Evolutionary conservation across 495 filamentous ascomycete species (phyloP).

Genomic region (Penicillium waksmanii): DNA sequence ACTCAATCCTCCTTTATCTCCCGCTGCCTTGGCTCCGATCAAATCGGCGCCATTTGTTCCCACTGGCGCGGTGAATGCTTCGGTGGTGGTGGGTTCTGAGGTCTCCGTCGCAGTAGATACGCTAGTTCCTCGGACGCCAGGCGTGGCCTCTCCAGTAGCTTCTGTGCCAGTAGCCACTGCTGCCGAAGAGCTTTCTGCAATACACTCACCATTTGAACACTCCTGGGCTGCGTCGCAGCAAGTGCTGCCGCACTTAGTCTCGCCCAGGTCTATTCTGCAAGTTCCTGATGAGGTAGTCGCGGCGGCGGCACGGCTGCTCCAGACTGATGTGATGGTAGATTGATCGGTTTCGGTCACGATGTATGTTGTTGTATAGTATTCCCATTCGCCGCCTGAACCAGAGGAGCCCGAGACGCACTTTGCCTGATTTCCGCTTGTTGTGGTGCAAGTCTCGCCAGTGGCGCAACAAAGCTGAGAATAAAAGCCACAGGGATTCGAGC

Average conservation of each 20-base stretch:
- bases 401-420: conserved; percentile 47
- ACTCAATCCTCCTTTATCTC: conserved; percentile 60
- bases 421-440: conserved; percentile 58
- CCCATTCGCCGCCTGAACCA: conserved; percentile 32
- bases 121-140: conserved; percentile 73
- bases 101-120: conserved; percentile 58
- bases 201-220: conserved; percentile 54
- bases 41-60: conserved; percentile 53
- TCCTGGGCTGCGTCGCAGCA: conserved; percentile 77
- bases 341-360: conserved; percentile 64
- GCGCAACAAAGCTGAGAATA: conserved; percentile 70
- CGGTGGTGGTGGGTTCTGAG: conserved; percentile 58
- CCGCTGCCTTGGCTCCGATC: conserved; percentile 45
- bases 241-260: conserved; percentile 69
- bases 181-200: conserved; percentile 44
- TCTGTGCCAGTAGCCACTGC: conserved; percentile 40
- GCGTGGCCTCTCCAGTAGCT: conserved; percentile 36
- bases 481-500: conserved; percentile 70
- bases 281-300: conserved; percentile 48
- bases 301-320: conserved; percentile 55
- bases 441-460: conserved; percentile 62
- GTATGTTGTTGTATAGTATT: conserved; percentile 72
- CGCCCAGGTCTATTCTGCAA: conserved; percentile 62
- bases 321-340: conserved; percentile 66
- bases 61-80: conserved; percentile 61